Conservation (phyloP, 164 flowering plant genomes). For the Stephania yunnanensis region DNA sequence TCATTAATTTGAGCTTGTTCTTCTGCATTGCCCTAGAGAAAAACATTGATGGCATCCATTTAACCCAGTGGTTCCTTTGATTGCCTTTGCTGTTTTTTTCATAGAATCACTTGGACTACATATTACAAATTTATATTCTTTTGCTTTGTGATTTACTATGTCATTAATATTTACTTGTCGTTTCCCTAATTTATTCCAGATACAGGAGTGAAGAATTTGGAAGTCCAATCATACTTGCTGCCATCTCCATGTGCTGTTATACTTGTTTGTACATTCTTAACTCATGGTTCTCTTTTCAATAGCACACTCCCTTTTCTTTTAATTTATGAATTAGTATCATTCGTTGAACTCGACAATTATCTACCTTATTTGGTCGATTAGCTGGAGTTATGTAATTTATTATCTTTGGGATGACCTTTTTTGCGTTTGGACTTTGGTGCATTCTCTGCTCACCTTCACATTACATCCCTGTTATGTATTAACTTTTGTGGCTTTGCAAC, state of each 20-base stretch:
- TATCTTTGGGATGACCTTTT: background rate
- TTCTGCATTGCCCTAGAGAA: too few relatives aligned
- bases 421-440: background rate
- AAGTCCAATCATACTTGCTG: slow-evolving; percentile 27
- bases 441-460: background rate
- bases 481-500: background rate
- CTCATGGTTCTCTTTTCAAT: slow-evolving; percentile 3
- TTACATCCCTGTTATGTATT: background rate
- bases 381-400: background rate
- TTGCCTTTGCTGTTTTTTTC: background rate
- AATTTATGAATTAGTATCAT: background rate
- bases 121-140: background rate
- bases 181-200: slow-evolving; percentile 33
- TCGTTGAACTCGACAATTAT: background rate
- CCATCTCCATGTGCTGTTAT: slow-evolving; percentile 51
- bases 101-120: background rate
- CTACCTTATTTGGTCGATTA: background rate
- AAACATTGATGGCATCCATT: background rate
- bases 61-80: background rate
- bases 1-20: too few relatives aligned
- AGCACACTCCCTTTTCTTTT: background rate
- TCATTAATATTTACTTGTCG: background rate
- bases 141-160: background rate
- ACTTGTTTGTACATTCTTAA: slow-evolving; percentile 91
- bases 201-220: slow-evolving; percentile 29